Evolutionary conservation across 495 filamentous ascomycete genomes (phyloP).

Genomic region (Xylaria telfairii): DNA sequence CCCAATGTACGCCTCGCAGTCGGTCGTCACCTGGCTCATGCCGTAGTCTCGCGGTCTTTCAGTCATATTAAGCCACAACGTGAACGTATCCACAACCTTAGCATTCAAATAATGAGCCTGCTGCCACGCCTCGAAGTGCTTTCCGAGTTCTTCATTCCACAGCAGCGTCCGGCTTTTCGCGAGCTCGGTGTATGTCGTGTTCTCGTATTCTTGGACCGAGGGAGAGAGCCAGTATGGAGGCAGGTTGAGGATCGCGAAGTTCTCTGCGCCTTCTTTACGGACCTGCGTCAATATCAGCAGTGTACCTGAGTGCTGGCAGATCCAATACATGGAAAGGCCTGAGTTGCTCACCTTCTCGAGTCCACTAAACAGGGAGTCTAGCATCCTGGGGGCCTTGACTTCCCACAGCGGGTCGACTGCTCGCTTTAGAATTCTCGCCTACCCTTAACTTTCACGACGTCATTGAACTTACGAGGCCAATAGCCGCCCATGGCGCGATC

Average conservation of each 20-base stretch:
- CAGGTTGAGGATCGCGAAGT: slow-evolving; percentile 22
- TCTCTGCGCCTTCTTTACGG: slow-evolving; percentile 16
- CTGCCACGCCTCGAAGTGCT: not conserved
- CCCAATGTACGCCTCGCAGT: slow-evolving; percentile 15
- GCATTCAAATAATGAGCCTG: not conserved
- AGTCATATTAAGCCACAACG: slow-evolving; percentile 18
- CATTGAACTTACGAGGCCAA: slow-evolving; percentile 12
- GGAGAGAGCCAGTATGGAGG: slow-evolving; percentile 20
- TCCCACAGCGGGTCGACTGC: slow-evolving; percentile 21
- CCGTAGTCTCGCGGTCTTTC: slow-evolving; percentile 13
- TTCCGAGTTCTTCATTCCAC: slow-evolving; percentile 1
- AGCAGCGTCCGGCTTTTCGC: slow-evolving; percentile 4
- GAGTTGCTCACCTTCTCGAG: not conserved
- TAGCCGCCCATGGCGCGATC: slow-evolving; percentile 21
- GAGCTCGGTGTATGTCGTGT: slow-evolving; percentile 8
- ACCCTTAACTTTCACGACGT: not conserved
- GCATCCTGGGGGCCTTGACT: slow-evolving; percentile 11
- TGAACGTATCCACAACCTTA: slow-evolving; percentile 16
- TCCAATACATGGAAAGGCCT: not conserved
- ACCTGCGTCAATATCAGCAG: not conserved
- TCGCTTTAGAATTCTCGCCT: not conserved
- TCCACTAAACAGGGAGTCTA: slow-evolving; percentile 11
- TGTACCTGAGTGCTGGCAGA: no score
- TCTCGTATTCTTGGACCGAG: slow-evolving; percentile 12
- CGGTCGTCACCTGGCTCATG: slow-evolving; percentile 17